Percentiles rank a stretch among this genome's conserved stretches.
Evolutionary conservation across 2,329 filamentous ascomycete genomes (phyloP).

Genomic region (Trichoderma cornu-damae): DNA sequence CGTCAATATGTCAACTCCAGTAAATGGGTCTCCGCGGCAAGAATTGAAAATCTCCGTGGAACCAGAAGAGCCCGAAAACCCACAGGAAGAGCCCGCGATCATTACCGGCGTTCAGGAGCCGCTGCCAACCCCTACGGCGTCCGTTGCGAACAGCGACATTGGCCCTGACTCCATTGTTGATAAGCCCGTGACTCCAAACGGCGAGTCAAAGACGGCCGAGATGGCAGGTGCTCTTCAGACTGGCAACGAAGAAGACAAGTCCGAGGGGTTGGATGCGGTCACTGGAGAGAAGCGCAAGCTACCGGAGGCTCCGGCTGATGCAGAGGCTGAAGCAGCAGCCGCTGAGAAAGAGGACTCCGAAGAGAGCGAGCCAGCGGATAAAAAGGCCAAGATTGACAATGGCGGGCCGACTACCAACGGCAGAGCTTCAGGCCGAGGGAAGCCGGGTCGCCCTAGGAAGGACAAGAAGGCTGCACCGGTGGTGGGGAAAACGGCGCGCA

Average conservation of each 20-base stretch:
- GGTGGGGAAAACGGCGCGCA: slow-evolving; percentile 37
- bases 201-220: slow-evolving; percentile 19
- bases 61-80: slow-evolving; percentile 23
- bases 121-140: slow-evolving; percentile 22
- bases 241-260: neutral
- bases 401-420: slow-evolving; percentile 23
- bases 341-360: slow-evolving; percentile 25
- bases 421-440: slow-evolving; percentile 25
- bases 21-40: slow-evolving; percentile 33
- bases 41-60: slow-evolving; percentile 33
- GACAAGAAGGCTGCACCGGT: slow-evolving; percentile 33
- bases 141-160: slow-evolving; percentile 23
- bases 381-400: slow-evolving; percentile 40
- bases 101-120: slow-evolving; percentile 26
- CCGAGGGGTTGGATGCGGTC: slow-evolving; percentile 17
- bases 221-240: slow-evolving; percentile 19
- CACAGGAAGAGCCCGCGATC: slow-evolving; percentile 26
- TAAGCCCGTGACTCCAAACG: slow-evolving; percentile 16
- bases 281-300: slow-evolving; percentile 40
- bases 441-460: slow-evolving; percentile 31
- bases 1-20: slow-evolving; percentile 32
- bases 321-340: slow-evolving; percentile 24
- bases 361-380: slow-evolving; percentile 32
- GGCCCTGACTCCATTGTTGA: slow-evolving; percentile 17
- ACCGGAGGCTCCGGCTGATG: slow-evolving; percentile 25